phyloP scores from a whole-genome alignment of 2,329 filamentous ascomycete species.

The Leptographium radiaticola region DNA sequence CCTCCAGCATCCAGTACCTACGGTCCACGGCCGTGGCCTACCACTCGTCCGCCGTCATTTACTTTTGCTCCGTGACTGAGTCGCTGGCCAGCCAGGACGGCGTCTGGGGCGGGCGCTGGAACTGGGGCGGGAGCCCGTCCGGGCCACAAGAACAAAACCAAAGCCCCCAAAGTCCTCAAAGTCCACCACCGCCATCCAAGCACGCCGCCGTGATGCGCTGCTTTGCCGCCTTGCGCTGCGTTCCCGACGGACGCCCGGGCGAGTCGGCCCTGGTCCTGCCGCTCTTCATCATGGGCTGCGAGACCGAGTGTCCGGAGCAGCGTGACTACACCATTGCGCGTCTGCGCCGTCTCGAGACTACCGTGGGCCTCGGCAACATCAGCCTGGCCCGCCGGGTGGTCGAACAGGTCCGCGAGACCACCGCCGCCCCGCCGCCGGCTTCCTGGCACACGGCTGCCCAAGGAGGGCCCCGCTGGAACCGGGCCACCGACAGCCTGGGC shows the following conservation, averaged over 20 bases:
- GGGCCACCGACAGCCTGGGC: background rate
- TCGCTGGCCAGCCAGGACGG: background rate
- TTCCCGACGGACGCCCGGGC: background rate
- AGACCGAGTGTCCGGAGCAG: background rate
- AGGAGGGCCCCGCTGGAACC: background rate
- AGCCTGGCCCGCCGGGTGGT: background rate
- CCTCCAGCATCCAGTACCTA: background rate
- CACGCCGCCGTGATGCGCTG: background rate
- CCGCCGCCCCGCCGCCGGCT: background rate
- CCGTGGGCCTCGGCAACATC: background rate
- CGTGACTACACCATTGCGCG: background rate
- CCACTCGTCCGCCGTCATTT: background rate
- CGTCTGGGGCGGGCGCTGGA: background rate
- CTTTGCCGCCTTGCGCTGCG: background rate
- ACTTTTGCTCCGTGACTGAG: background rate
- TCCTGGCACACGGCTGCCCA: background rate
- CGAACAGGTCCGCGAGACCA: background rate
- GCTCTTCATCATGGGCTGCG: constrained; percentile 1
- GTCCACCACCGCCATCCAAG: background rate
- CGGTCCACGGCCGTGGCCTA: background rate
- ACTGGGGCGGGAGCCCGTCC: background rate
- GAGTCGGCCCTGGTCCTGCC: background rate
- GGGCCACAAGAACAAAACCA: no score
- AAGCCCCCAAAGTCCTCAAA: no score
- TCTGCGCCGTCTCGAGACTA: background rate